Evolutionary conservation across 2,329 filamentous ascomycete species (phyloP), one percentile per base, ranked within the genome.

Genomic region (Colletotrichum ledebouriae): DNA sequence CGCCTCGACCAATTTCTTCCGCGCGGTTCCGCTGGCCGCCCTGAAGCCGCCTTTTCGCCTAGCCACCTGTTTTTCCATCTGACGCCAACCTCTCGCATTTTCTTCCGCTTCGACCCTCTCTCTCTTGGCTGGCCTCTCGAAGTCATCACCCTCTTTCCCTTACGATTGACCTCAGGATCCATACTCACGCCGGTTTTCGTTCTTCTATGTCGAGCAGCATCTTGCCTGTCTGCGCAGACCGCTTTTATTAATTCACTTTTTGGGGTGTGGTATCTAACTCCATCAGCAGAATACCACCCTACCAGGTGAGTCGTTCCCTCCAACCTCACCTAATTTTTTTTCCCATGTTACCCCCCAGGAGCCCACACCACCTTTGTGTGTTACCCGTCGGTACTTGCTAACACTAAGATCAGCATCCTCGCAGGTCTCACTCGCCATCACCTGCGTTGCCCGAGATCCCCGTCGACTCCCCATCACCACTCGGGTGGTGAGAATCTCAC

Each of bases 401-500:
- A 68, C 61, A 34, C 33, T 44, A 25, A 10, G 55, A 65, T 59
- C 65, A 65, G 65, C 65, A 49, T 55, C 34, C 60, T 37, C 65
- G 33, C 65, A 65, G 47, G 47, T 59, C 55, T 47, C 33, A 22
- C 33, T 57, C 47, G 29, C 15, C 41, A 11, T 46, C 55, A 47
- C 47, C 65, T 55, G 47, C 47, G 22, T 41, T 37, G 37, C 34
- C 22, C 25, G 4, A 20, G 47, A 34, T 39, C 46, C 46, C 53
- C 34, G 34, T 42, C 41, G 25, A 49, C 41, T 59, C 39, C 42
- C 37, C 59, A 63, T 70, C 78, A 77, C 79, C 81, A 77, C 78
- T 75, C 67, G 73, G 76, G 81, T 83, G 81, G 80, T 81, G 78
- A 76, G 58, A 71, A 67, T 70, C 76, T 79, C 84, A 82, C 76